These are phyloP conservation scores for Mycena vulgaris DNA, from an alignment of 768 basidiomycete genomes.

Conservation along the genomic window DNA sequence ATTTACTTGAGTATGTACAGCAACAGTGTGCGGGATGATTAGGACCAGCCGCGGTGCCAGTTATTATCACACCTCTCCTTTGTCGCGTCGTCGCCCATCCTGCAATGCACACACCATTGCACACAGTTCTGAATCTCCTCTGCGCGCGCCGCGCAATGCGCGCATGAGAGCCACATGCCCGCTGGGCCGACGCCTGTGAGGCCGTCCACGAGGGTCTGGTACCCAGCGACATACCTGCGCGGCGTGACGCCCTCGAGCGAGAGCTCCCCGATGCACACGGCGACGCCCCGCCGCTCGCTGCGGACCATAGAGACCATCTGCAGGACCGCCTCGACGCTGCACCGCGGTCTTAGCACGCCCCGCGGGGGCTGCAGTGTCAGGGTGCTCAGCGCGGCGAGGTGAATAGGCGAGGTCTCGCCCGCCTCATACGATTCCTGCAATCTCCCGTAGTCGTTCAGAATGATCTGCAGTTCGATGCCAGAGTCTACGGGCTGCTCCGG, in stretches of 20 bases:
- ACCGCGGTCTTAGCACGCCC: neutral
- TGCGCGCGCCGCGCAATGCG: slow-evolving; percentile 16
- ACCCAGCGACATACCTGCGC: neutral
- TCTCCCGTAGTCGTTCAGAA: neutral
- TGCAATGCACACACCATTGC: slow-evolving; percentile 12
- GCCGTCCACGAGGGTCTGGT: neutral
- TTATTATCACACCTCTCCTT: slow-evolving; percentile 8
- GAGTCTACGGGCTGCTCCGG: neutral
- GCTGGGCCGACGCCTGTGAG: neutral
- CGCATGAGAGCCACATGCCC: slow-evolving; percentile 10
- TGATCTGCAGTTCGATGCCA: slow-evolving; percentile 1
- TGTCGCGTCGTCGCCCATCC: neutral
- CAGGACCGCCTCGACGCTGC: slow-evolving; percentile 2
- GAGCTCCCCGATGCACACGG: slow-evolving; percentile 19
- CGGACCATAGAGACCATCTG: slow-evolving; percentile 4
- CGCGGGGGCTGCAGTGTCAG: neutral
- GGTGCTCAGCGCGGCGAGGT: neutral
- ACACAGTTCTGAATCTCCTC: neutral
- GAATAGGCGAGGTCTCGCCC: neutral
- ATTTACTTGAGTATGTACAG: too few relatives aligned
- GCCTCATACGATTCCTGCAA: neutral
- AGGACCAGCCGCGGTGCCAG: slow-evolving; percentile 1
- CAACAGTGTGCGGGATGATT: too few relatives aligned
- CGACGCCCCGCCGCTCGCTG: slow-evolving; percentile 7
- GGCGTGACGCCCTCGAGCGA: neutral